Evolutionary conservation across 2,329 filamentous ascomycete genomes (phyloP).

Genomic region (Hymenoscyphus linearis): DNA sequence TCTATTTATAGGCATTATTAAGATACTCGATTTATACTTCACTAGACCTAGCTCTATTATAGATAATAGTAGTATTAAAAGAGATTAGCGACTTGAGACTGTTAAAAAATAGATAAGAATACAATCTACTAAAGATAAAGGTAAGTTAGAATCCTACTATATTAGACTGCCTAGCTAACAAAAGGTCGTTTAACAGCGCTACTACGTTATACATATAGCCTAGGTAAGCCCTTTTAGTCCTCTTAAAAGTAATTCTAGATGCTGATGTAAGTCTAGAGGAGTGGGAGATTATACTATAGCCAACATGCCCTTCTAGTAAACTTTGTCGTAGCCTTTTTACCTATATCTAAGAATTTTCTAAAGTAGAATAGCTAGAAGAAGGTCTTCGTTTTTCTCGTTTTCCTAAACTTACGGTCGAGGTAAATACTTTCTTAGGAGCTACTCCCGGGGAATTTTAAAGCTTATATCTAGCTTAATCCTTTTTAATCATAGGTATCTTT

Average conservation of each 20-base stretch:
- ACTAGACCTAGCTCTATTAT: too few species aligned
- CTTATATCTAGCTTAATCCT: too few species aligned
- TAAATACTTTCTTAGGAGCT: not conserved
- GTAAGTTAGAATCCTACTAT: too few species aligned
- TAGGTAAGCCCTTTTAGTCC: not conserved
- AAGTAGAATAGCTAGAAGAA: not conserved
- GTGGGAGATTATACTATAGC: not conserved
- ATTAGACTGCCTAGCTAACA: too few species aligned
- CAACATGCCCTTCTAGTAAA: not conserved
- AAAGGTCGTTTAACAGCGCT: not conserved
- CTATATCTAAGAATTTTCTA: not conserved
- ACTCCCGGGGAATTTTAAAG: too few species aligned
- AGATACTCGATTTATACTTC: too few species aligned
- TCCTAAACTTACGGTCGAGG: not conserved
- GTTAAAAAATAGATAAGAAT: too few species aligned
- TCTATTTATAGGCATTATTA: too few species aligned
- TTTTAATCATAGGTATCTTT: not conserved
- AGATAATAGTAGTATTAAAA: too few species aligned
- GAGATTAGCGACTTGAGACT: too few species aligned
- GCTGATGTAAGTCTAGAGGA: not conserved
- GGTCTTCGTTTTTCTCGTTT: not conserved
- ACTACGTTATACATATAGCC: not conserved
- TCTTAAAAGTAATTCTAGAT: not conserved
- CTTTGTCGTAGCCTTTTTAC: not conserved
- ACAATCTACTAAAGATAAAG: too few species aligned